Evolutionary conservation across 2,329 filamentous ascomycete genomes (phyloP).

Genomic region (Pseudocercospora ulei): DNA sequence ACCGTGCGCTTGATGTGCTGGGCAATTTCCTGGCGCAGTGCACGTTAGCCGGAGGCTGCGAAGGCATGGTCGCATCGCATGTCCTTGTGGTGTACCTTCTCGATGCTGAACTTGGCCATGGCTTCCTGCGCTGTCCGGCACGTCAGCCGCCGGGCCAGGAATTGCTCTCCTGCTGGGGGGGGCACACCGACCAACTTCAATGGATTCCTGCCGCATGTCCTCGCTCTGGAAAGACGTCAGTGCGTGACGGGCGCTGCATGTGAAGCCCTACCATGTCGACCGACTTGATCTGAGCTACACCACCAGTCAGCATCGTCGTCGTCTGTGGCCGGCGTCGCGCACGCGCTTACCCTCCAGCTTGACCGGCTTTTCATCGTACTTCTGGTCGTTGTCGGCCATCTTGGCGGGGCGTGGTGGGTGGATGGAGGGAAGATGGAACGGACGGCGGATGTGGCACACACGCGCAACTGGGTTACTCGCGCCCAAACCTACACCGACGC

Average conservation of each 20-base stretch:
- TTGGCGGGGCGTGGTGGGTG: conserved; percentile 10
- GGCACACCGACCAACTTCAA: conserved; percentile 76
- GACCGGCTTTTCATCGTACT: conserved; percentile 38
- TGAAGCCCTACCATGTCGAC: conserved; percentile 78
- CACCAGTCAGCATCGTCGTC: conserved; percentile 15
- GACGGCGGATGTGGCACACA: too few species aligned
- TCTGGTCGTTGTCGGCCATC: conserved; percentile 28
- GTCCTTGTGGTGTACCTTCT: conserved; percentile 48
- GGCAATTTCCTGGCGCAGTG: conserved; percentile 64
- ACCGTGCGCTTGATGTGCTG: conserved; percentile 93
- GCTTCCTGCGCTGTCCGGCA: conserved; percentile 52
- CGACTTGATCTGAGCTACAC: conserved; percentile 85
- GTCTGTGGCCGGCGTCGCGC: conserved; percentile 8
- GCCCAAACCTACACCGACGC: too few species aligned
- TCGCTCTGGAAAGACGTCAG: conserved; percentile 57
- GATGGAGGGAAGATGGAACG: too few species aligned
- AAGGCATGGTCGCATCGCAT: neutral
- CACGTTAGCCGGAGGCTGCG: neutral
- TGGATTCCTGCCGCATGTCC: conserved; percentile 90
- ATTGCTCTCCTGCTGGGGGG: neutral
- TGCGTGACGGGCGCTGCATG: neutral
- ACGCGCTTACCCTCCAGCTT: conserved; percentile 62
- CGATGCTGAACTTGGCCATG: conserved; percentile 61
- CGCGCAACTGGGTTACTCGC: too few species aligned
- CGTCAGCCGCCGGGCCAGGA: conserved; percentile 16